Evolutionary conservation across 2,329 filamentous ascomycete genomes (phyloP).

Genomic region (Phyllosticta citribraziliensis): DNA sequence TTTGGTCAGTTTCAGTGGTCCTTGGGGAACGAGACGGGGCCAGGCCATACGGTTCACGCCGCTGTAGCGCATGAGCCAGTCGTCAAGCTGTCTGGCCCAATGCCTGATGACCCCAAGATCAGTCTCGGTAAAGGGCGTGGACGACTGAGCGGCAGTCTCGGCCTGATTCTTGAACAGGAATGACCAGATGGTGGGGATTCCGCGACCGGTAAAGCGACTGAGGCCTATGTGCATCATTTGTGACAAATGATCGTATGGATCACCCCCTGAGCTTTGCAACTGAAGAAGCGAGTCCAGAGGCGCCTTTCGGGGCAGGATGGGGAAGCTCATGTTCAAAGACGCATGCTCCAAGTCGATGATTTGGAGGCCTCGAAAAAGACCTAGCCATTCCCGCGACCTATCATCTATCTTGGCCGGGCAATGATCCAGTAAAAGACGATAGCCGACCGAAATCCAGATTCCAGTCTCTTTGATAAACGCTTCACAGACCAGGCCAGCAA

Average conservation of each 20-base stretch:
- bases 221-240: constrained; percentile 38
- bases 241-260: constrained; percentile 34
- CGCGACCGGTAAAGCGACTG: constrained; percentile 33
- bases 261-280: constrained; percentile 26
- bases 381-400: constrained; percentile 31
- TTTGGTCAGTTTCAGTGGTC: constrained; percentile 12
- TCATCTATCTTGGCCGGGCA: constrained; percentile 32
- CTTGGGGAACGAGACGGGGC: neutral
- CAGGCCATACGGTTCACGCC: constrained; percentile 2
- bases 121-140: constrained; percentile 27
- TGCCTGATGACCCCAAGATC: constrained; percentile 35
- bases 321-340: constrained; percentile 33
- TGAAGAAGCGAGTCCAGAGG: constrained; percentile 27
- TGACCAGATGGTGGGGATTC: constrained; percentile 36
- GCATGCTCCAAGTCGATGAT: constrained; percentile 38
- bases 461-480: constrained; percentile 35
- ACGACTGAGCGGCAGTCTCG: constrained; percentile 13
- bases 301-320: constrained; percentile 32
- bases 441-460: constrained; percentile 36
- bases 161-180: constrained; percentile 24
- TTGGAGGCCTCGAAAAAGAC: constrained; percentile 30
- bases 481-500: constrained; percentile 33
- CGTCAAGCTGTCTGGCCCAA: constrained; percentile 34
- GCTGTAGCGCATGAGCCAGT: constrained; percentile 34
- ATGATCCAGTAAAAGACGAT: constrained; percentile 33